These are phyloP conservation scores for Fusarium sp. DNA, from an alignment of 2,329 filamentous ascomycete species.

Conservation along the genomic window DNA sequence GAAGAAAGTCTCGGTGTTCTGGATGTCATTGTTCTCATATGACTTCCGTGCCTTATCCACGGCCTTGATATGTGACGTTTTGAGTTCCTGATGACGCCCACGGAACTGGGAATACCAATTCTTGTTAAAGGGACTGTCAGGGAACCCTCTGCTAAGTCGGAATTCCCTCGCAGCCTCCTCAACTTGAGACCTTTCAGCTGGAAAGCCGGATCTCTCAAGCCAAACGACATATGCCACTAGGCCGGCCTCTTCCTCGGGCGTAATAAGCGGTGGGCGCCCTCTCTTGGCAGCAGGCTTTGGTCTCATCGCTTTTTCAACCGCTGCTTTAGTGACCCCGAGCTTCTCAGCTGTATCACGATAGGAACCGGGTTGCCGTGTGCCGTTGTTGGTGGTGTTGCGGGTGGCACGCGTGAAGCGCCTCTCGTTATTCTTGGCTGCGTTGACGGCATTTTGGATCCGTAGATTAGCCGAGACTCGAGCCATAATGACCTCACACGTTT, in stretches of 20 bases:
- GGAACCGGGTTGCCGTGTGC: background rate
- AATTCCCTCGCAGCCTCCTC: background rate
- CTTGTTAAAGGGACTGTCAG: background rate
- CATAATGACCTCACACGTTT: background rate
- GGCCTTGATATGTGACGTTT: background rate
- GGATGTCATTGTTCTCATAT: background rate
- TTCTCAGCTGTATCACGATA: background rate
- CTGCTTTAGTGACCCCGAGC: background rate
- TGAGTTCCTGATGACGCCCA: background rate
- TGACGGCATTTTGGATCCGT: background rate
- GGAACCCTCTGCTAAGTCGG: background rate
- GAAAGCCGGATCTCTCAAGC: background rate
- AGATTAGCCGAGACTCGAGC: background rate
- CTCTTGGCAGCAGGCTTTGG: background rate
- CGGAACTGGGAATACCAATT: background rate
- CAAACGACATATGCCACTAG: background rate
- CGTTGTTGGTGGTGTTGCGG: background rate
- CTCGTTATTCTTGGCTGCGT: background rate
- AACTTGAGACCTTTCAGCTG: background rate
- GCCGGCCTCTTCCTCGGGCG: background rate
- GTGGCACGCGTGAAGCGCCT: background rate
- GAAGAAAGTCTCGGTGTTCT: background rate
- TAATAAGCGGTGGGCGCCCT: background rate
- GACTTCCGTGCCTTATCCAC: background rate
- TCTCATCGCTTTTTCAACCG: background rate